phyloP scores from a whole-genome alignment of 148 eudicot genomes.

The Arbutus unedo region DNA sequence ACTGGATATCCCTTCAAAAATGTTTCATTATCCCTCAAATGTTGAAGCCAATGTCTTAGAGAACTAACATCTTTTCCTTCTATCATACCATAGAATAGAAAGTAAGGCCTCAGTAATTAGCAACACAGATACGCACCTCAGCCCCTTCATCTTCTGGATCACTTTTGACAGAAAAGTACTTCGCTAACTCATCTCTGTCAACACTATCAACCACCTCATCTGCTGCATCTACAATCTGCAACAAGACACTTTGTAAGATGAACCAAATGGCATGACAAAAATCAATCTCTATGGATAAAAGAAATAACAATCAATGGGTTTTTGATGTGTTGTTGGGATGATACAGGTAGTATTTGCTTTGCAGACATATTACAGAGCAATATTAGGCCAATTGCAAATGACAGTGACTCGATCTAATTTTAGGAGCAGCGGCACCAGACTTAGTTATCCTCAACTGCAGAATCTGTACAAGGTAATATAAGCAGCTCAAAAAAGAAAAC shows the following conservation, averaged over 20 bases:
- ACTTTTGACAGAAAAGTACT: constrained; percentile 57
- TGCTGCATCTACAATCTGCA: constrained; percentile 75
- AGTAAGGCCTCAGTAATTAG: neutral
- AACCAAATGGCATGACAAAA: neutral
- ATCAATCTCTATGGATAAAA: neutral
- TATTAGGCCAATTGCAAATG: neutral
- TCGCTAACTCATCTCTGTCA: constrained; percentile 84
- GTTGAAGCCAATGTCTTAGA: neutral
- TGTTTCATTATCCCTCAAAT: neutral
- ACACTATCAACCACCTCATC: constrained; percentile 82
- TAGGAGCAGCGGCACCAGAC: neutral
- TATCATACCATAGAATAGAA: neutral
- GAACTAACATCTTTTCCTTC: neutral
- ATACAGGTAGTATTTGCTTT: neutral
- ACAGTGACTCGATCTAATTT: neutral
- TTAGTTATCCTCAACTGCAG: neutral
- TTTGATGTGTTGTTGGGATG: neutral
- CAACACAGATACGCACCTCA: constrained; percentile 50
- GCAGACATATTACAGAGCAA: neutral
- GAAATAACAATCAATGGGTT: neutral
- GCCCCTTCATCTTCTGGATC: constrained; percentile 89
- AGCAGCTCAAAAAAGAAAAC: too few species aligned
- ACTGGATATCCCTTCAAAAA: neutral
- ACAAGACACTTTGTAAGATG: constrained; percentile 3
- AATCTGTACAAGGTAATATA: too few species aligned